A percentile compares a stretch with the other conserved stretches of the same genome.
These are phyloP conservation scores for Fraxinus greggii DNA, from an alignment of 305 asterid genomes.

Conservation along the genomic window DNA sequence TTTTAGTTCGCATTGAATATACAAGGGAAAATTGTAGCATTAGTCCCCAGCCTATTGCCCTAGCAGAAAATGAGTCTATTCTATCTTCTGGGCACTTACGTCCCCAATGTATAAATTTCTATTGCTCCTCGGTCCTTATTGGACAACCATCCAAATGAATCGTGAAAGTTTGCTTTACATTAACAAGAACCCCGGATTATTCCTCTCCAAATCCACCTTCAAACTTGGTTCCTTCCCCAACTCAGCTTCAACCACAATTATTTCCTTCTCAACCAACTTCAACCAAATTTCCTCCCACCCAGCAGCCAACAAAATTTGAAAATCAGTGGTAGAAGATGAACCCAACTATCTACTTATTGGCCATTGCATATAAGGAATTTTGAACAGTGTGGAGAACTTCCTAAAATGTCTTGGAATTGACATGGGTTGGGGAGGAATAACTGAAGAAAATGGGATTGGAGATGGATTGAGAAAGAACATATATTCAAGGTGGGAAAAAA, in stretches of 20 bases:
- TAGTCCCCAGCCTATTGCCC: background rate
- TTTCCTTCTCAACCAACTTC: background rate
- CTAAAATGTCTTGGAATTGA: background rate
- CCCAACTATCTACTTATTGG: background rate
- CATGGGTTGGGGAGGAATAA: background rate
- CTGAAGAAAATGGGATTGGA: background rate
- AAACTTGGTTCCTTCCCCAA: background rate
- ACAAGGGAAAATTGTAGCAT: background rate
- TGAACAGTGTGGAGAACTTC: background rate
- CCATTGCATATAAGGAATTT: background rate
- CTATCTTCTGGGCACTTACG: background rate
- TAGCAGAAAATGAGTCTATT: background rate
- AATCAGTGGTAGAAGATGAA: background rate
- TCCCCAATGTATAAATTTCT: background rate
- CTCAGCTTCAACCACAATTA: background rate
- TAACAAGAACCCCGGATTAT: background rate
- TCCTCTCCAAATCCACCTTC: background rate
- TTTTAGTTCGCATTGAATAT: background rate
- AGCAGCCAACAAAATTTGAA: background rate
- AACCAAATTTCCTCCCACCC: background rate
- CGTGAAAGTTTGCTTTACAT: background rate
- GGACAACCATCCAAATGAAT: background rate
- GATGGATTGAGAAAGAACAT: background rate
- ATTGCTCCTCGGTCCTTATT: background rate
- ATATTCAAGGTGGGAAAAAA: background rate